Base-by-base conservation (phyloP, 306 rosid species). In the Boehmeria nivea region DNA sequence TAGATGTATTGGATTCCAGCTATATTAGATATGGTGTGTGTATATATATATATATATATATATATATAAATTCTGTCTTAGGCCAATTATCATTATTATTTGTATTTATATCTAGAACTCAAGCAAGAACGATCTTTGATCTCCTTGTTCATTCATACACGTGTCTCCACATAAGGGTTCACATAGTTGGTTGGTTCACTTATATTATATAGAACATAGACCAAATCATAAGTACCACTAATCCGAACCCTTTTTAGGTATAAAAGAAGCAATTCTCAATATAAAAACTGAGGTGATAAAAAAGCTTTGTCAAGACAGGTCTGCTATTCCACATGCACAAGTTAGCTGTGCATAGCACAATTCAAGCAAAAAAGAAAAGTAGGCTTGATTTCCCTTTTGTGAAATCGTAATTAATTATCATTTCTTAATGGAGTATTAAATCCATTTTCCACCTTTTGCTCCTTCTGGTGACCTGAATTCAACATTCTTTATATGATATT, bases 401-500 rank as follows among this genome's bases (percentile, higher is more conserved):
- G 19, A 36, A 36, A 4, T 12, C 36, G 47, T 56, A 12, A 56
- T 53, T 54, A 31, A 31, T 31, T 31, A 31, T 31, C 9, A 31
- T 31, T 31, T 54, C 19, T 26, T 28, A 20, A 67, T 6, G 14
- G 20, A 28, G 25, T 57, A 55, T 51, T 27, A 56, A 4, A 46
- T 40, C 23, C 23, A 58, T 57, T 28, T 49, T 17, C 19, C 33
- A 27, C 49, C 39, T 61, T 61, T 49, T 42, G 21, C 11, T 49
- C 53, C 21, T 47, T 33, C 40, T 14, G 54, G 24, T 67, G 39
- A 39, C 10, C 20, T 51, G 25, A 54, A 54, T 54, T 54, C 61
- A 31, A 67, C 40, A 49, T 51, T 59, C 36, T 42, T 5, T 67
- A 23, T 57, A 58, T 71, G 37, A 46, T 21, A 11, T 45, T 8